Evolutionary conservation across 2,329 filamentous ascomycete genomes (phyloP).

Genomic region (Diplodia mutila): DNA sequence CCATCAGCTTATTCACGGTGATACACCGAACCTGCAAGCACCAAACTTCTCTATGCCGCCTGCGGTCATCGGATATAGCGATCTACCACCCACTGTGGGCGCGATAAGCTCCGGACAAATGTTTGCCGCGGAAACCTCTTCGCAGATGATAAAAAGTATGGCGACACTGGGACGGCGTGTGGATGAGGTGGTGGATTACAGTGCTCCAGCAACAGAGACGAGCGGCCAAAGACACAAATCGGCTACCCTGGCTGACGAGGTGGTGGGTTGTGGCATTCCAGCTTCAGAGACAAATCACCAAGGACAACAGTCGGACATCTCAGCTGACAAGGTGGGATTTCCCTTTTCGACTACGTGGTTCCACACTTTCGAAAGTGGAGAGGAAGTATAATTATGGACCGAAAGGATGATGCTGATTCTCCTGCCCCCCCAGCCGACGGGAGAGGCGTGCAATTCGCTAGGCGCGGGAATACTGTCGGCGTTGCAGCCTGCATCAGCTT

Average conservation of each 20-base stretch:
- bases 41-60: background rate
- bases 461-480: background rate
- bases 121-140: background rate
- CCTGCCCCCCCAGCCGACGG: background rate
- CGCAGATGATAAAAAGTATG: background rate
- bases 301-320: background rate
- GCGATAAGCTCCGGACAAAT: background rate
- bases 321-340: background rate
- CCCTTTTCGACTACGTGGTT: background rate
- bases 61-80: background rate
- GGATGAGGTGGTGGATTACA: background rate
- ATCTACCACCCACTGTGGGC: background rate
- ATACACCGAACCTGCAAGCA: conserved; percentile 5
- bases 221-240: background rate
- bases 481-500: background rate
- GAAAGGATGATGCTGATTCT: background rate
- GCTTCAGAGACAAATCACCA: background rate
- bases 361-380: background rate
- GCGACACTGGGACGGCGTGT: too few species aligned
- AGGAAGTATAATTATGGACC: background rate
- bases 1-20: conserved; percentile 9
- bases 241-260: background rate
- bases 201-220: background rate
- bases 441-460: background rate
- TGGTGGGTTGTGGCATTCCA: background rate